Evolutionary conservation across 1,284 basidiomycete species (phyloP).

Genomic region (Cryptococcus sp.): DNA sequence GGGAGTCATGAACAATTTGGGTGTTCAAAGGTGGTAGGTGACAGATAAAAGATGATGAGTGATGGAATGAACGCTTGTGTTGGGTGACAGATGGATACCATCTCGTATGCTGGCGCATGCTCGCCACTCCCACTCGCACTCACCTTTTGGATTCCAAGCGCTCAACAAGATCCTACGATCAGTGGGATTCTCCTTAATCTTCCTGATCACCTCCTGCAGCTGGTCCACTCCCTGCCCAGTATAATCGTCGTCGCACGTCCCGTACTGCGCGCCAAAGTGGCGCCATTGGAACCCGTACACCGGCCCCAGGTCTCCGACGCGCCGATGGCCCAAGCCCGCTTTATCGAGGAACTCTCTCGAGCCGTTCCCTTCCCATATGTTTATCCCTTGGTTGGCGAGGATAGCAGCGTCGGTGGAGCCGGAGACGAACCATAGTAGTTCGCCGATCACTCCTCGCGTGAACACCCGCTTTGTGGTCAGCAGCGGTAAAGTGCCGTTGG

Average conservation of each 20-base stretch:
- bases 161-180: conserved; percentile 94
- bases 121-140: conserved; percentile 28
- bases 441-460: conserved; percentile 85
- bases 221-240: conserved; percentile 91
- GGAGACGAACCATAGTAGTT: conserved; percentile 91
- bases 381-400: conserved; percentile 80
- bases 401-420: conserved; percentile 81
- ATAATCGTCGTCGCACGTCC: conserved; percentile 79
- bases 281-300: conserved; percentile 99
- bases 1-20: too few relatives aligned
- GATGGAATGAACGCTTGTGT: too few relatives aligned
- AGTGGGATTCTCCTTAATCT: conserved; percentile 91
- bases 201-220: conserved; percentile 79
- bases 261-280: conserved; percentile 91
- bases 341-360: conserved; percentile 82
- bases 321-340: conserved; percentile 76
- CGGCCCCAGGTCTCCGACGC: conserved; percentile 91
- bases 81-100: neutral
- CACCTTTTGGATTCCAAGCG: conserved; percentile 97
- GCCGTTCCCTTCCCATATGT: conserved; percentile 98
- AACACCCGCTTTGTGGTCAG: conserved; percentile 96
- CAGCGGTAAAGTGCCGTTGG: conserved; percentile 73
- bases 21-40: neutral
- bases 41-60: too few relatives aligned
- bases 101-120: neutral